These are phyloP conservation scores for Cyclotella atomus DNA, from an alignment of 108 stramenopile genomes.

Conservation along the genomic window DNA sequence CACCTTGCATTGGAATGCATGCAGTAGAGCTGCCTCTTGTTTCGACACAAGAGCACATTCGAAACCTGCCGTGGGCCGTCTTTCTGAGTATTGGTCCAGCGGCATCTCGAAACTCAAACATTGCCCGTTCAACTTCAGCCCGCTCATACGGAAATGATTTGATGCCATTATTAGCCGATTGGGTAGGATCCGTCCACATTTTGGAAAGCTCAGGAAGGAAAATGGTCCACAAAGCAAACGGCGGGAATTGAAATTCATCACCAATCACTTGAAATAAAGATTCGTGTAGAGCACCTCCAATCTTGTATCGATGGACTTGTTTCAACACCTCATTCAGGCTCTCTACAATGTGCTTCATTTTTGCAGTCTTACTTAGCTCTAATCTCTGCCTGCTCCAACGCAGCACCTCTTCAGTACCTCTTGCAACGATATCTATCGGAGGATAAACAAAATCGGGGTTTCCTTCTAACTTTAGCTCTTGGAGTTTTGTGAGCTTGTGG, in stretches of 20 bases:
- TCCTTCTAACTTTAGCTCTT: slow-evolving; percentile 48
- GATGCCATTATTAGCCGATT: slow-evolving; percentile 21
- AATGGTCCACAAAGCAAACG: slow-evolving; percentile 45
- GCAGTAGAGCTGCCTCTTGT: slow-evolving; percentile 10
- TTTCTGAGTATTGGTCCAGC: slow-evolving; percentile 22
- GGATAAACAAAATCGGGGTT: slow-evolving; percentile 51
- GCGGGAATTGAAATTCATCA: slow-evolving; percentile 42
- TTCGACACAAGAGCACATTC: slow-evolving; percentile 45
- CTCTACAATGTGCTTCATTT: slow-evolving; percentile 43
- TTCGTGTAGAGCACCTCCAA: slow-evolving; percentile 38
- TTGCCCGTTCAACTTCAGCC: slow-evolving; percentile 41
- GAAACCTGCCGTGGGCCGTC: slow-evolving; percentile 27
- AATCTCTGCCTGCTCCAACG: slow-evolving; percentile 49
- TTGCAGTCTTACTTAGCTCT: slow-evolving; percentile 14
- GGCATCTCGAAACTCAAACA: slow-evolving; percentile 45
- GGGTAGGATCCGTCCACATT: slow-evolving; percentile 34
- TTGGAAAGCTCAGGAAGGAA: slow-evolving; percentile 48
- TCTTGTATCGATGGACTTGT: slow-evolving; percentile 28
- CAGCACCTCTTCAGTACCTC: slow-evolving; percentile 44
- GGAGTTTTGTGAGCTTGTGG: slow-evolving; percentile 35
- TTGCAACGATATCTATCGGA: slow-evolving; percentile 26
- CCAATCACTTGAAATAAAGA: slow-evolving; percentile 29
- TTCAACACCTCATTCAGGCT: slow-evolving; percentile 39
- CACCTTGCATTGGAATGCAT: slow-evolving; percentile 37
- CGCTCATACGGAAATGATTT: slow-evolving; percentile 44